phyloP scores from a whole-genome alignment of 2,329 filamentous ascomycete species.

The Aureobasidium sp. region DNA sequence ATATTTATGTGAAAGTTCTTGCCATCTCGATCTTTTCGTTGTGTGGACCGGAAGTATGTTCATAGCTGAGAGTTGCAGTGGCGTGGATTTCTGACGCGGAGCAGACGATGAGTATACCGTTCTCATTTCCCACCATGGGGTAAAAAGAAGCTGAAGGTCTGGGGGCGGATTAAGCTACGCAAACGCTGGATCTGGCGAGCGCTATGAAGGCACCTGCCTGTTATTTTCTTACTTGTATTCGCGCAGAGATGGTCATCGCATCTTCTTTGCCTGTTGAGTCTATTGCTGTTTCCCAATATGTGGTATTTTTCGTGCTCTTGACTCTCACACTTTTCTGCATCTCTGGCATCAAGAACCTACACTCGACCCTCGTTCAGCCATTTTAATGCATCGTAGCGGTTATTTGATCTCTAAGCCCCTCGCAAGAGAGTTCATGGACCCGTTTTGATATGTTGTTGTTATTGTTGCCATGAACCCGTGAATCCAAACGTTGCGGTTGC shows the following conservation, averaged over 20 bases:
- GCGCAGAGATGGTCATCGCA: not conserved
- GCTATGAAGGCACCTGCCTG: not conserved
- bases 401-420: not conserved
- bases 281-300: not conserved
- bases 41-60: not conserved
- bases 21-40: not conserved
- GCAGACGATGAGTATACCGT: slow-evolving; percentile 2
- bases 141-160: not conserved
- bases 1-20: not conserved
- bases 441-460: slow-evolving; percentile 5
- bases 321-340: not conserved
- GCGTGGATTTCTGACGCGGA: not conserved
- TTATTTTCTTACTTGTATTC: not conserved
- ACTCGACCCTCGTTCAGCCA: not conserved
- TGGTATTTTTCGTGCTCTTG: not conserved
- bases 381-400: not conserved
- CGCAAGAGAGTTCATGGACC: not conserved
- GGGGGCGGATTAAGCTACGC: not conserved
- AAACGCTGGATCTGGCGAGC: not conserved
- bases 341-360: not conserved
- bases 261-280: not conserved
- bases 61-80: not conserved
- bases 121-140: slow-evolving; percentile 6
- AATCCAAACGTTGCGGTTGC: not conserved
- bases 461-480: not conserved